phyloP scores from a whole-genome alignment of 2,329 filamentous ascomycete species.

The Penicillium capsulatum region DNA sequence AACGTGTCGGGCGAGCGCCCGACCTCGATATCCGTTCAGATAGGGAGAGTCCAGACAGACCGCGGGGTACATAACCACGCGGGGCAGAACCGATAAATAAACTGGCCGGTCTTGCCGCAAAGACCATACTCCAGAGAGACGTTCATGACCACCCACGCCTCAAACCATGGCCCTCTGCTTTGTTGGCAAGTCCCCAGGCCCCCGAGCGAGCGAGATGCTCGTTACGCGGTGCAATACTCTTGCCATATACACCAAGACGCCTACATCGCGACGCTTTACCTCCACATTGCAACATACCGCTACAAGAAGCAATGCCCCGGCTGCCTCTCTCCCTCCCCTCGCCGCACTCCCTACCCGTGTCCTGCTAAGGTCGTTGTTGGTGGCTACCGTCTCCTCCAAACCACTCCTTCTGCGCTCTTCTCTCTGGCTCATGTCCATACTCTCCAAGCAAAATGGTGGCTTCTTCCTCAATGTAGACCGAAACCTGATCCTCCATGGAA shows the following conservation, averaged over 20 bases:
- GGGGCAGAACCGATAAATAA: slow-evolving; percentile 14
- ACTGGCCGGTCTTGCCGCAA: slow-evolving; percentile 1
- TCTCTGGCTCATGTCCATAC: slow-evolving; percentile 61
- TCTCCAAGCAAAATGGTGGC: slow-evolving; percentile 55
- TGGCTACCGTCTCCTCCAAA: slow-evolving; percentile 48
- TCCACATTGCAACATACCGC: slow-evolving; percentile 16
- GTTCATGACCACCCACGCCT: not conserved
- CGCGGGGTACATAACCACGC: slow-evolving; percentile 7
- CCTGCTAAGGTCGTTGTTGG: slow-evolving; percentile 42
- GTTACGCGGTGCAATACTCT: slow-evolving; percentile 5
- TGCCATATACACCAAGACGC: not conserved
- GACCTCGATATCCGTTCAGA: slow-evolving; percentile 5
- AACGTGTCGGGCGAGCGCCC: slow-evolving; percentile 9
- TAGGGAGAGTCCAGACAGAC: slow-evolving; percentile 2
- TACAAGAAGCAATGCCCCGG: slow-evolving; percentile 7
- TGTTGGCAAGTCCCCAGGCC: slow-evolving; percentile 9
- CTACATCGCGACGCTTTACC: slow-evolving; percentile 11
- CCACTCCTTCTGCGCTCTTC: slow-evolving; percentile 63
- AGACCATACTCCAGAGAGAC: not conserved
- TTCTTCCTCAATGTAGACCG: slow-evolving; percentile 65
- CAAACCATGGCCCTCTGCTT: slow-evolving; percentile 11
- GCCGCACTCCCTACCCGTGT: slow-evolving; percentile 32
- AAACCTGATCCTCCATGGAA: slow-evolving; percentile 65
- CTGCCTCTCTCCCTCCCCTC: slow-evolving; percentile 18
- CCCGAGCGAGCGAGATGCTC: slow-evolving; percentile 9